Conservation (phyloP, 371 early-diverging fungal species). For the Actinomucor elegans region DNA sequence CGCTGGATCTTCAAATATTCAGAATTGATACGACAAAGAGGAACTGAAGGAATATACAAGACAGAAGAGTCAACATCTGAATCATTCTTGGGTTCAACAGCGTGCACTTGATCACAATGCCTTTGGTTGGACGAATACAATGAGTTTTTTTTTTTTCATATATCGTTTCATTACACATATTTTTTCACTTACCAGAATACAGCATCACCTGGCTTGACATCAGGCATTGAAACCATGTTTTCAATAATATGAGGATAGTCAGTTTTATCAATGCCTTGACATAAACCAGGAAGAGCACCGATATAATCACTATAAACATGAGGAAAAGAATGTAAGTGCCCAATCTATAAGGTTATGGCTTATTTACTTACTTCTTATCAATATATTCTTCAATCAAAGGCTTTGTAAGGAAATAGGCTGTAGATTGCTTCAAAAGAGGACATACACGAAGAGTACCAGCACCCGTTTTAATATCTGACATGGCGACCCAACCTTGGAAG, state of each 20-base stretch:
- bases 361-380: slow-evolving; percentile 17
- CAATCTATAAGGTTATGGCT: no score
- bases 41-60: slow-evolving; percentile 41
- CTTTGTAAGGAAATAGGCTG: slow-evolving; percentile 43
- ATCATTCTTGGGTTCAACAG: slow-evolving; percentile 33
- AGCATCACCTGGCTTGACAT: slow-evolving; percentile 37
- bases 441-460: slow-evolving; percentile 41
- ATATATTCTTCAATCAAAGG: slow-evolving; percentile 35
- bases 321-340: neutral
- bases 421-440: slow-evolving; percentile 39
- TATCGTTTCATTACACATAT: no score
- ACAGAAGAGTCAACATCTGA: slow-evolving; percentile 37
- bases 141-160: no score
- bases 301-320: slow-evolving; percentile 22
- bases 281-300: slow-evolving; percentile 40
- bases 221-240: slow-evolving; percentile 37
- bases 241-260: slow-evolving; percentile 39
- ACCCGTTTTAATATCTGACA: slow-evolving; percentile 31
- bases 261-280: slow-evolving; percentile 29
- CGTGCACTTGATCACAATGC: slow-evolving; percentile 44
- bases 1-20: slow-evolving; percentile 29
- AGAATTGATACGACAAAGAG: slow-evolving; percentile 33
- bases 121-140: no score
- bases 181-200: slow-evolving; percentile 32
- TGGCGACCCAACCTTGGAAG: slow-evolving; percentile 47